These are phyloP conservation scores for Moniliophthora roreri DNA, from an alignment of 1,284 basidiomycete species.

Conservation along the genomic window DNA sequence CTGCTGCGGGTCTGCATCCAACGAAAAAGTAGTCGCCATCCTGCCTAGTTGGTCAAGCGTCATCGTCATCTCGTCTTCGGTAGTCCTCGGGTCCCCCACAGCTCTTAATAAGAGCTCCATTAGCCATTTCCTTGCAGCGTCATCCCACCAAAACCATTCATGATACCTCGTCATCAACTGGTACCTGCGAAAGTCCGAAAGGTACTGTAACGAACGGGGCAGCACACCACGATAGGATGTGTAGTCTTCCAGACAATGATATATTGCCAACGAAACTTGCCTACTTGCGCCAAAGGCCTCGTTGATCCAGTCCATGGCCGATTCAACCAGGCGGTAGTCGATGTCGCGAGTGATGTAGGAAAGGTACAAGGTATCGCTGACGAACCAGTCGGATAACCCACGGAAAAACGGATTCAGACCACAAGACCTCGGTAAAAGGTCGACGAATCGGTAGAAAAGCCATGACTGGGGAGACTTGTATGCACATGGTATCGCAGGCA, in stretches of 20 bases:
- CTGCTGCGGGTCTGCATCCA: not conserved
- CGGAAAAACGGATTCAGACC: not conserved
- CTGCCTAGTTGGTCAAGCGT: not conserved
- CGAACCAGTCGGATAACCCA: not conserved
- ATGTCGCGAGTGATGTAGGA: not conserved
- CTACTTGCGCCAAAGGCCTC: not conserved
- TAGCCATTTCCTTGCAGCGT: not conserved
- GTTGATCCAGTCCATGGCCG: constrained; percentile 2
- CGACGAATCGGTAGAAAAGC: not conserved
- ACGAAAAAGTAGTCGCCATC: not conserved
- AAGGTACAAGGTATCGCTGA: not conserved
- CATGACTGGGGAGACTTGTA: constrained; percentile 1
- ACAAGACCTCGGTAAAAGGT: not conserved
- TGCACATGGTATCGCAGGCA: not conserved
- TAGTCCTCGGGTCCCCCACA: not conserved
- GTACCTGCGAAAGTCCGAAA: not conserved
- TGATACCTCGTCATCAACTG: constrained; percentile 1
- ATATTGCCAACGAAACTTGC: not conserved
- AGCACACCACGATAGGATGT: not conserved
- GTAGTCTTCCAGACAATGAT: constrained; percentile 2
- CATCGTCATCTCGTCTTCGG: not conserved
- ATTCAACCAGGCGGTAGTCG: not conserved
- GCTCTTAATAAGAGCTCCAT: constrained; percentile 2
- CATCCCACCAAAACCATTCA: constrained; percentile 5
- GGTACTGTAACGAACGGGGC: not conserved